Evolutionary conservation across 805 yeast species (phyloP).

Genomic region (Metschnikowia aberdeeniae): DNA sequence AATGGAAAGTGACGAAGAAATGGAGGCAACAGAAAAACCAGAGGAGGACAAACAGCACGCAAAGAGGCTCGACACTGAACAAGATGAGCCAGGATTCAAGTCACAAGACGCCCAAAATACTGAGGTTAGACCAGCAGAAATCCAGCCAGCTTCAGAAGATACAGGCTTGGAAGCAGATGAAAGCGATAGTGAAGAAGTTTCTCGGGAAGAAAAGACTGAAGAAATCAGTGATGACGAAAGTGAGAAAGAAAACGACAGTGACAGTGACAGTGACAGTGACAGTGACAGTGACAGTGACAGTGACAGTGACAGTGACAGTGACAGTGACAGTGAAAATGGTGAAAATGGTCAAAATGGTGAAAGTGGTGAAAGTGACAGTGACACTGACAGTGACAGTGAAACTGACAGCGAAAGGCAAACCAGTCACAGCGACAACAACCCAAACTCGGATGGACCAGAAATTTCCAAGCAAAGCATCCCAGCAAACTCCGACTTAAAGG

Average conservation of each 20-base stretch:
- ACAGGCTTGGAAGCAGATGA: too few relatives aligned
- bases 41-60: too few relatives aligned
- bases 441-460: background rate
- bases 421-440: background rate
- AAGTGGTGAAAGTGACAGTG: background rate
- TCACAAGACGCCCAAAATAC: too few relatives aligned
- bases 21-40: too few relatives aligned
- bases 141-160: too few relatives aligned
- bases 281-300: background rate
- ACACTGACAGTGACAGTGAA: slow-evolving; percentile 10
- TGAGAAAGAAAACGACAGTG: too few relatives aligned
- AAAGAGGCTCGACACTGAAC: background rate
- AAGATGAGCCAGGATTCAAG: background rate
- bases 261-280: background rate
- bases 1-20: too few relatives aligned
- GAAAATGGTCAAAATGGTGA: slow-evolving; percentile 17
- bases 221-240: too few relatives aligned
- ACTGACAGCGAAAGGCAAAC: slow-evolving; percentile 11
- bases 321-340: slow-evolving; percentile 19
- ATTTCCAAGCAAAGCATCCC: background rate
- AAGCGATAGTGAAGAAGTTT: too few relatives aligned
- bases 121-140: too few relatives aligned
- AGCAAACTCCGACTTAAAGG: background rate
- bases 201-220: too few relatives aligned
- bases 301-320: slow-evolving; percentile 16